A percentile compares a stretch with the other conserved stretches of the same genome.
These are phyloP conservation scores for Ganoderma leucocontextum DNA, from an alignment of 1,284 basidiomycete species.

Conservation along the genomic window DNA sequence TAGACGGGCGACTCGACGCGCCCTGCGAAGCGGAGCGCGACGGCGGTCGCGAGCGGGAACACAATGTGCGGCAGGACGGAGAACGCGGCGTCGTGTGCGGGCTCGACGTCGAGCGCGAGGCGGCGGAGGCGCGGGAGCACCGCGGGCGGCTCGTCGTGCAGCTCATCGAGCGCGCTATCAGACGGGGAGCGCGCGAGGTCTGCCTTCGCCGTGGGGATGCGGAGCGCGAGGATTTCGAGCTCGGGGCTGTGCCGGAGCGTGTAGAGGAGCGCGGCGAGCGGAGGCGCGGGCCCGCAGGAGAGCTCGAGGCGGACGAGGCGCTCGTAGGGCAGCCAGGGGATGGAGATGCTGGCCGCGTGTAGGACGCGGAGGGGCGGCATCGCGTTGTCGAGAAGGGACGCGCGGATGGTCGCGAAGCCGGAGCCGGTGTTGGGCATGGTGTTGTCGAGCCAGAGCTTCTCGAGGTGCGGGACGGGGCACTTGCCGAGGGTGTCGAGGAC, in stretches of 20 bases:
- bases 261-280: constrained; percentile 19
- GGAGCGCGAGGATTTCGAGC: constrained; percentile 15
- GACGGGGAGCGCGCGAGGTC: background rate
- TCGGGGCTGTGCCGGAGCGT: constrained; percentile 19
- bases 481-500: constrained; percentile 14
- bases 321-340: constrained; percentile 22
- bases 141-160: constrained; percentile 3
- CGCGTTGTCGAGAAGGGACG: constrained; percentile 14
- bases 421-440: constrained; percentile 1
- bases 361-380: constrained; percentile 20
- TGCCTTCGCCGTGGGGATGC: background rate
- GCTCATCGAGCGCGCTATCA: background rate
- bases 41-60: constrained; percentile 15
- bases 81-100: constrained; percentile 11
- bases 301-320: constrained; percentile 23
- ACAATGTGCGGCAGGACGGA: constrained; percentile 19
- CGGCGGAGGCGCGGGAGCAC: constrained; percentile 14
- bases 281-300: constrained; percentile 5
- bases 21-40: constrained; percentile 17
- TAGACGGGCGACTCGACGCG: constrained; percentile 10
- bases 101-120: constrained; percentile 13
- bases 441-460: constrained; percentile 24
- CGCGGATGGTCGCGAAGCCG: background rate
- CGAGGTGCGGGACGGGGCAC: constrained; percentile 10
- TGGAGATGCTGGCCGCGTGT: constrained; percentile 7